Conservation (phyloP, 352 stramenopile species). For the Globisporangium solare region DNA sequence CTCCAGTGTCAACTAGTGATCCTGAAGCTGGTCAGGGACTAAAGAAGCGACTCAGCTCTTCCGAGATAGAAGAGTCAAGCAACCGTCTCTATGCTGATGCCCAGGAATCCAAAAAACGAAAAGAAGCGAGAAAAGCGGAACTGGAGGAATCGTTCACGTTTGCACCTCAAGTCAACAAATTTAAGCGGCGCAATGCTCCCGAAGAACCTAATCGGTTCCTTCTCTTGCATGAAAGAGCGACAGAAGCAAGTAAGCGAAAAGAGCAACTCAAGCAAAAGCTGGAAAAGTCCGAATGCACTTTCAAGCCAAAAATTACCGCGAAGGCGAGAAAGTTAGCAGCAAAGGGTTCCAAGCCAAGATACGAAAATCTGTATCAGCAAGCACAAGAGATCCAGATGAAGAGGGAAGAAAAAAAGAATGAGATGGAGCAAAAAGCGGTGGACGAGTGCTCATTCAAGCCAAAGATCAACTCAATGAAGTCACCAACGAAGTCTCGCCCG, state of each 20-base stretch:
- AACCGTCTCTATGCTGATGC: constrained; percentile 63
- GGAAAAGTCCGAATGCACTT: constrained; percentile 50
- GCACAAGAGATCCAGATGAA: constrained; percentile 63
- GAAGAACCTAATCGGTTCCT: constrained; percentile 37
- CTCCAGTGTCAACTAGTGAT: constrained; percentile 12
- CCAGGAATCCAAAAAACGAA: constrained; percentile 48
- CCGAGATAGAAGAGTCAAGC: constrained; percentile 42
- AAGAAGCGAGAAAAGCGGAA: constrained; percentile 46
- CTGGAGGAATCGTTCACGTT: constrained; percentile 56
- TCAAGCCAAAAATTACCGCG: constrained; percentile 62
- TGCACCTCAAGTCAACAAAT: constrained; percentile 49
- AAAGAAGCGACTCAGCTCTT: constrained; percentile 56
- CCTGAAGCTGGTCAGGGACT: constrained; percentile 15
- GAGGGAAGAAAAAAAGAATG: constrained; percentile 59
- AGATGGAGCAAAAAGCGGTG: constrained; percentile 44
- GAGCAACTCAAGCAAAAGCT: constrained; percentile 49
- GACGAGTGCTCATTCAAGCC: constrained; percentile 77
- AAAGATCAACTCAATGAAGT: constrained; percentile 66
- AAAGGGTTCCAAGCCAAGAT: constrained; percentile 32
- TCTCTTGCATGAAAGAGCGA: constrained; percentile 50
- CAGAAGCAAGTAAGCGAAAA: constrained; percentile 45
- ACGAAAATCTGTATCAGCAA: constrained; percentile 75
- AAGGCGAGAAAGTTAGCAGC: constrained; percentile 50
- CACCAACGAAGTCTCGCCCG: constrained; percentile 40
- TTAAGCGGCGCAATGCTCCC: constrained; percentile 34